Evolutionary conservation across 768 basidiomycete genomes (phyloP).

Genomic region (Pleurotus giganteus): DNA sequence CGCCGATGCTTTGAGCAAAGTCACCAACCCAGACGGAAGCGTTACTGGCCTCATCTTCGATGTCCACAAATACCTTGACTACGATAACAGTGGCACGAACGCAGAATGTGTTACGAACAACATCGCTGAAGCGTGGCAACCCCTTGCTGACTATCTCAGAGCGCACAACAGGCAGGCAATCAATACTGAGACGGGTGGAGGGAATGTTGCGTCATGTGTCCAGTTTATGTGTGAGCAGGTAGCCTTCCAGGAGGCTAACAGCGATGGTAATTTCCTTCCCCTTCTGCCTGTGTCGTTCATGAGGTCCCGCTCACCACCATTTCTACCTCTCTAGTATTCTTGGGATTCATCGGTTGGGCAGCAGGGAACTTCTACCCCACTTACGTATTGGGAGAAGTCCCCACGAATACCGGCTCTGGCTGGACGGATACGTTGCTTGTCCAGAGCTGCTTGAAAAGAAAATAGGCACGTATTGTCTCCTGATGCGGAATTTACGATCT

Average conservation of each 20-base stretch:
- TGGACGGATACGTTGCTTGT: slow-evolving; percentile 44
- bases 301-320: not conserved
- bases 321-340: slow-evolving; percentile 27
- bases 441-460: slow-evolving; percentile 26
- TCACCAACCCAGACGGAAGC: slow-evolving; percentile 45
- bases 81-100: slow-evolving; percentile 16
- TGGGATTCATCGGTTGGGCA: slow-evolving; percentile 58
- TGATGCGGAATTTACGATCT: too few relatives aligned
- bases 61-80: slow-evolving; percentile 45
- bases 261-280: slow-evolving; percentile 37
- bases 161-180: slow-evolving; percentile 50
- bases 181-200: slow-evolving; percentile 62
- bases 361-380: slow-evolving; percentile 51
- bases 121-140: slow-evolving; percentile 42
- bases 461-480: not conserved
- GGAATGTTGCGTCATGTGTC: slow-evolving; percentile 46
- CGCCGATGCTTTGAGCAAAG: slow-evolving; percentile 42
- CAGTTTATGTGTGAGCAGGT: slow-evolving; percentile 44
- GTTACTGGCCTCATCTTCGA: slow-evolving; percentile 51
- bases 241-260: slow-evolving; percentile 43
- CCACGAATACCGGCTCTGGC: slow-evolving; percentile 24
- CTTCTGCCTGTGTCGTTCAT: not conserved
- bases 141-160: slow-evolving; percentile 49
- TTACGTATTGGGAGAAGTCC: slow-evolving; percentile 37
- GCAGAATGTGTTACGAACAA: slow-evolving; percentile 53